Conservation (phyloP, 805 yeast genomes). For the Lipomyces oligophaga region DNA sequence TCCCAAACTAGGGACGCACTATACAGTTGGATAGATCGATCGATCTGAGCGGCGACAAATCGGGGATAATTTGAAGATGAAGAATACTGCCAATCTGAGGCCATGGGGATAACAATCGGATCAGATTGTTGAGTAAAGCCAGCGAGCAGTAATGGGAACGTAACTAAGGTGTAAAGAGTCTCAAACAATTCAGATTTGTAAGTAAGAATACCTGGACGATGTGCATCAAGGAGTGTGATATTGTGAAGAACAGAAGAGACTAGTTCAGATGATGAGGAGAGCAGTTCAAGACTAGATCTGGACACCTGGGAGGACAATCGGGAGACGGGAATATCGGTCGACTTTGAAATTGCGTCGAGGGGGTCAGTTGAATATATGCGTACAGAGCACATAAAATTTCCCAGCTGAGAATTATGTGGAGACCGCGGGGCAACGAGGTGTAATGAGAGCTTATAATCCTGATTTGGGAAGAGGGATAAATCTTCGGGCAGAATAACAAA, state of each 20-base stretch:
- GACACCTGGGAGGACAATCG: slow-evolving; percentile 7
- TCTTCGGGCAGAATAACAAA: slow-evolving; percentile 4
- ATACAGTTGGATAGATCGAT: slow-evolving; percentile 31
- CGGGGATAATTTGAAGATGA: slow-evolving; percentile 1
- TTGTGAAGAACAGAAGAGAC: slow-evolving; percentile 9
- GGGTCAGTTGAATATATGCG: slow-evolving; percentile 27
- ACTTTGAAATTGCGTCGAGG: slow-evolving; percentile 8
- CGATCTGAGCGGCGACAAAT: slow-evolving; percentile 31
- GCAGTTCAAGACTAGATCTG: slow-evolving; percentile 10
- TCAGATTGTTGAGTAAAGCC: slow-evolving; percentile 29
- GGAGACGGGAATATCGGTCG: slow-evolving; percentile 21
- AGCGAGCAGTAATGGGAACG: slow-evolving; percentile 29
- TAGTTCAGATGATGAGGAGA: slow-evolving; percentile 4
- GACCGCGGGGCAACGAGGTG: slow-evolving; percentile 35
- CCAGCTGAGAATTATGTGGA: slow-evolving; percentile 33
- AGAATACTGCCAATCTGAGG: slow-evolving; percentile 22
- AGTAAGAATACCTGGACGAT: slow-evolving; percentile 36
- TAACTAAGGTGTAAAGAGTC: slow-evolving; percentile 31
- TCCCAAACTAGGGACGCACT: slow-evolving; percentile 30
- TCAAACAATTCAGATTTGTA: slow-evolving; percentile 34
- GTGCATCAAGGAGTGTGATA: slow-evolving; percentile 14
- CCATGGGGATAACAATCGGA: slow-evolving; percentile 30
- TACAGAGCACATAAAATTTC: slow-evolving; percentile 37
- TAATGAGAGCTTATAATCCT: slow-evolving; percentile 33
- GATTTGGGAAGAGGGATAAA: slow-evolving; percentile 6